These are phyloP conservation scores for Aschersonia sp. DNA, from an alignment of 2,329 filamentous ascomycete species.

Conservation along the genomic window DNA sequence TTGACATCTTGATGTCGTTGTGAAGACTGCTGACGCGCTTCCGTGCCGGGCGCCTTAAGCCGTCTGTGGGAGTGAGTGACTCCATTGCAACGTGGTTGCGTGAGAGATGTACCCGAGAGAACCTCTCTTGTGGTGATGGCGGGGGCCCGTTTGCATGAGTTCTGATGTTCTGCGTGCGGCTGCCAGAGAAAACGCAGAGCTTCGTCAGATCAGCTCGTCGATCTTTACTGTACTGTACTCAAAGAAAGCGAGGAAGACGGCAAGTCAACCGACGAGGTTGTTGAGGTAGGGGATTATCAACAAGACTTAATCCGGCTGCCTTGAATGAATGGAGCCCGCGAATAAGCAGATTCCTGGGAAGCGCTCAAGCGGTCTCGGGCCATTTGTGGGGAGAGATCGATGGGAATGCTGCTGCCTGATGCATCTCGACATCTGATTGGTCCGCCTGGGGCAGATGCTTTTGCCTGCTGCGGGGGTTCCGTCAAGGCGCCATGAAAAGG, in stretches of 20 bases:
- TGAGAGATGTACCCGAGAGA: neutral
- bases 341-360: neutral
- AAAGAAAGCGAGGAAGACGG: neutral
- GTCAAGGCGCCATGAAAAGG: no score
- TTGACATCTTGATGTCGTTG: slow-evolving; percentile 68
- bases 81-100: slow-evolving; percentile 23
- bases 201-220: no score
- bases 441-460: neutral
- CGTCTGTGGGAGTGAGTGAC: slow-evolving; percentile 33
- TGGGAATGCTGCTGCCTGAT: slow-evolving; percentile 8
- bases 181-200: no score
- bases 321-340: slow-evolving; percentile 1
- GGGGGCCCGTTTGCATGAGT: no score
- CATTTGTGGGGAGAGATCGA: slow-evolving; percentile 1
- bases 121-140: no score
- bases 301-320: slow-evolving; percentile 3
- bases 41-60: slow-evolving; percentile 43
- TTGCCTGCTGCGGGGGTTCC: neutral
- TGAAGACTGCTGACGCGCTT: slow-evolving; percentile 58
- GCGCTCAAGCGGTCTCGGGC: neutral
- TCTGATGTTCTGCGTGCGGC: no score
- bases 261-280: no score
- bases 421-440: neutral
- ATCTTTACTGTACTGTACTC: neutral
- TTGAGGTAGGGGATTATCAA: neutral